phyloP scores from a whole-genome alignment of 1,139 yeast genomes.

The Zygoascus sp. region DNA sequence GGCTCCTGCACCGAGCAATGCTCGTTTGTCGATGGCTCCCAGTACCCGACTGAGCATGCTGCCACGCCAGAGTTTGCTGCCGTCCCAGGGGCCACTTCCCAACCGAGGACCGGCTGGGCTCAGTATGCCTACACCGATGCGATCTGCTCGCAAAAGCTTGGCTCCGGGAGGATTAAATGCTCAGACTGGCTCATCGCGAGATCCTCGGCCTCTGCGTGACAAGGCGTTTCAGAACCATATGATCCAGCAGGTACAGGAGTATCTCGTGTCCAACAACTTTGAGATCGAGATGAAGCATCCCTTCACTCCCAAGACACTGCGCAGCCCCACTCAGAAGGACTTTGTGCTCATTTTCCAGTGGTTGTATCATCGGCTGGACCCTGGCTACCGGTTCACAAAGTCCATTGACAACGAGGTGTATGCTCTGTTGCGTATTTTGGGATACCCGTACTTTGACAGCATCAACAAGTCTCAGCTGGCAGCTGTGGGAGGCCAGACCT shows the following conservation, averaged over 20 bases:
- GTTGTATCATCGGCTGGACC: slow-evolving; percentile 71
- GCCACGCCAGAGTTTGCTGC: not conserved
- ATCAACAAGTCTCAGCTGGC: slow-evolving; percentile 80
- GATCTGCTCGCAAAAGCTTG: not conserved
- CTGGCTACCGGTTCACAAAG: slow-evolving; percentile 65
- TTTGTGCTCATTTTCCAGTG: slow-evolving; percentile 76
- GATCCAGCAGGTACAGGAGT: slow-evolving; percentile 44
- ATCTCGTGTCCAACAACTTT: slow-evolving; percentile 57
- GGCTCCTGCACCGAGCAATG: slow-evolving; percentile 1
- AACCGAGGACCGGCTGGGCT: slow-evolving; percentile 11
- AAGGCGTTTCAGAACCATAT: slow-evolving; percentile 66
- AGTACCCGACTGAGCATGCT: not conserved
- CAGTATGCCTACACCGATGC: not conserved
- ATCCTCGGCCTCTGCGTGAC: slow-evolving; percentile 77
- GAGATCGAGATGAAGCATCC: slow-evolving; percentile 72
- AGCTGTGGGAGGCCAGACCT: slow-evolving; percentile 87
- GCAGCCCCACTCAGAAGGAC: slow-evolving; percentile 83
- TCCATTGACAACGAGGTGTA: slow-evolving; percentile 75
- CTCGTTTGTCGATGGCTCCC: too few relatives aligned
- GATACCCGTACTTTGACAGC: slow-evolving; percentile 77
- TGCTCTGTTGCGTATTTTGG: slow-evolving; percentile 55
- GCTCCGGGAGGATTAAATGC: not conserved
- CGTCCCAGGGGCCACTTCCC: slow-evolving; percentile 7
- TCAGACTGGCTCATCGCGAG: slow-evolving; percentile 32
- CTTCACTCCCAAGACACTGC: slow-evolving; percentile 58